These are phyloP conservation scores for Arthroderma sp. DNA, from an alignment of 2,329 filamentous ascomycete genomes.

Conservation along the genomic window DNA sequence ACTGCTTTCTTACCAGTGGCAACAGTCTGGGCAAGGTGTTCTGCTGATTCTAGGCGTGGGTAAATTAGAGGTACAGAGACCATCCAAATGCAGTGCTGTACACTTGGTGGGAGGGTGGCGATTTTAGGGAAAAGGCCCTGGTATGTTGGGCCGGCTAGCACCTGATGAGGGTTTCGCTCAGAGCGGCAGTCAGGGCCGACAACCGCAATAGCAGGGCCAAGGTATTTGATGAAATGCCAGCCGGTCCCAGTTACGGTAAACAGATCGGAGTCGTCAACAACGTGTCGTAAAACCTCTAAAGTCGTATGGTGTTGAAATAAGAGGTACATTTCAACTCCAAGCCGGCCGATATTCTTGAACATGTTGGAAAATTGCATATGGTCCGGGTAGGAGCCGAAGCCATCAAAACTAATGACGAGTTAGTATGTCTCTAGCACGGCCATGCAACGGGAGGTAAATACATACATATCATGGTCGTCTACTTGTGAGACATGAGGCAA, in stretches of 20 bases:
- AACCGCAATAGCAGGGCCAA: constrained; percentile 80
- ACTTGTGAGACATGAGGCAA: constrained; percentile 89
- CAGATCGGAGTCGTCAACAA: constrained; percentile 75
- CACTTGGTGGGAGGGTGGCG: constrained; percentile 74
- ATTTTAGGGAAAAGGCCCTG: constrained; percentile 96
- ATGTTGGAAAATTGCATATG: constrained; percentile 97
- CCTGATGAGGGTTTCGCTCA: constrained; percentile 77
- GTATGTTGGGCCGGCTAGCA: constrained; percentile 92
- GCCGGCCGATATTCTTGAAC: constrained; percentile 94
- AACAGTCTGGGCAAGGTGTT: constrained; percentile 80
- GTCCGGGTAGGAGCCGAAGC: constrained; percentile 91
- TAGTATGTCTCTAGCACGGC: constrained; percentile 3
- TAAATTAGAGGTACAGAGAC: constrained; percentile 83
- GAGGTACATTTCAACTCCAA: constrained; percentile 95
- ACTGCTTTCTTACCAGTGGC: constrained; percentile 93
- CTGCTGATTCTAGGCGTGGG: constrained; percentile 78
- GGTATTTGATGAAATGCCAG: constrained; percentile 97
- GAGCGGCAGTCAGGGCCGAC: constrained; percentile 86
- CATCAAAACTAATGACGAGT: constrained; percentile 60
- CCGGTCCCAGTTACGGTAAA: constrained; percentile 96
- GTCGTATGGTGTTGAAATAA: constrained; percentile 98
- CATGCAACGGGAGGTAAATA: constrained; percentile 18
- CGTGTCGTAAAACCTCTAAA: constrained; percentile 78
- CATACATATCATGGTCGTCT: constrained; percentile 96
- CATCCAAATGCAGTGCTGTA: constrained; percentile 97